Conservation (phyloP, 257 asterid species). For the Forsythia suspensa region DNA sequence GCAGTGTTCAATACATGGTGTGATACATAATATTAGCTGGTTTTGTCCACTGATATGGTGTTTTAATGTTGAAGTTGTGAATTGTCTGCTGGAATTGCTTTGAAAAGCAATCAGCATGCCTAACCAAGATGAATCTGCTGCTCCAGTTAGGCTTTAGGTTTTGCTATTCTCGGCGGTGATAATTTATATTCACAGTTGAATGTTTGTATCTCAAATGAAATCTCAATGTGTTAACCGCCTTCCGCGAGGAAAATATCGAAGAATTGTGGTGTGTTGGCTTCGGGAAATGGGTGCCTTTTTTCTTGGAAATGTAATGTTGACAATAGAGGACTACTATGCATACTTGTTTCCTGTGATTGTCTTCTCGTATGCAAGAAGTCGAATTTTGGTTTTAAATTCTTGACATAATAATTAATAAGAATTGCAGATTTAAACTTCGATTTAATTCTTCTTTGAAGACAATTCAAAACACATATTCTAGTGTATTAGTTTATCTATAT, state of each 20-base stretch:
- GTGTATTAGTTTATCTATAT: neutral
- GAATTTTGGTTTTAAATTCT: neutral
- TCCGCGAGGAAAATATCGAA: constrained; percentile 35
- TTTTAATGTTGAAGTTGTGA: neutral
- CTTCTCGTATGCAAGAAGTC: neutral
- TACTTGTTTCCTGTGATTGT: constrained; percentile 39
- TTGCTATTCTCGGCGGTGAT: neutral
- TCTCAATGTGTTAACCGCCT: neutral
- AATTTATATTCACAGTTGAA: neutral
- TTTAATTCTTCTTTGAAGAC: neutral
- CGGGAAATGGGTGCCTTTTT: constrained; percentile 49
- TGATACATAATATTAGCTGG: no score
- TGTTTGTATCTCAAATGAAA: neutral
- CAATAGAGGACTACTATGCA: constrained; percentile 41
- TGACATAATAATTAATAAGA: no score
- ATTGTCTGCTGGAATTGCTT: neutral
- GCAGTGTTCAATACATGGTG: no score
- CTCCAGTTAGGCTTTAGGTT: constrained; percentile 32
- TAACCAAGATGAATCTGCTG: neutral
- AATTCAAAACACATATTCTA: no score
- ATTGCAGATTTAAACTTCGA: neutral
- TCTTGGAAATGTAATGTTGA: constrained; percentile 48
- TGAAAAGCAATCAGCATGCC: neutral
- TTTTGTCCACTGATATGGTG: neutral
- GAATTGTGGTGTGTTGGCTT: constrained; percentile 43